These are phyloP conservation scores for Colletotrichum zoysiae DNA, from an alignment of 2,329 filamentous ascomycete species.

Conservation along the genomic window DNA sequence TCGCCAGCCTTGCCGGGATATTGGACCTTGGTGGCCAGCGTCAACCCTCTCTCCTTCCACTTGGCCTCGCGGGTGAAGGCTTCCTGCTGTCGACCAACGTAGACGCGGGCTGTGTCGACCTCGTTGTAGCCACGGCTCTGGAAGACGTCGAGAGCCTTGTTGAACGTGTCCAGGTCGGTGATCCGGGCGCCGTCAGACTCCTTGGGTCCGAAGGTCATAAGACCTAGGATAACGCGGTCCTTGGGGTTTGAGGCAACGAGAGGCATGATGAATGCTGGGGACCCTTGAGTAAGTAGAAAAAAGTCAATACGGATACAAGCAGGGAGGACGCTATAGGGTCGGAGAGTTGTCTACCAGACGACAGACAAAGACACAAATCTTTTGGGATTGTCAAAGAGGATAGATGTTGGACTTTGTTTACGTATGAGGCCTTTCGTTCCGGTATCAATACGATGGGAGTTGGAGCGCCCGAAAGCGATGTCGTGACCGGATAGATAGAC, in stretches of 20 bases:
- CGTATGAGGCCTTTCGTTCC: slow-evolving; percentile 15
- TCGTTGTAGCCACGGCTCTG: slow-evolving; percentile 86
- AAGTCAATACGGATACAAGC: neutral
- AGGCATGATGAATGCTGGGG: slow-evolving; percentile 56
- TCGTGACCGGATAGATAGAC: slow-evolving; percentile 38
- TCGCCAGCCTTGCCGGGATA: slow-evolving; percentile 72
- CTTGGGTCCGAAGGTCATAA: slow-evolving; percentile 86
- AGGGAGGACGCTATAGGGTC: slow-evolving; percentile 1
- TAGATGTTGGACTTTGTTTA: neutral
- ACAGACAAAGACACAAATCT: slow-evolving; percentile 5
- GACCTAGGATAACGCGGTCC: slow-evolving; percentile 81
- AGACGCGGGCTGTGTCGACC: slow-evolving; percentile 84
- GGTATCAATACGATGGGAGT: neutral
- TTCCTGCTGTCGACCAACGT: slow-evolving; percentile 80
- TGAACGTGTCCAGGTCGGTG: slow-evolving; percentile 75
- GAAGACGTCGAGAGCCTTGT: slow-evolving; percentile 78
- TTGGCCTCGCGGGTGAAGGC: slow-evolving; percentile 79
- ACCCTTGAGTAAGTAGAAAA: slow-evolving; percentile 19
- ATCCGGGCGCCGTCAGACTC: slow-evolving; percentile 75
- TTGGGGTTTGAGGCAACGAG: slow-evolving; percentile 61
- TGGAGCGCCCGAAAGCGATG: slow-evolving; percentile 20
- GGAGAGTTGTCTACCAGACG: neutral
- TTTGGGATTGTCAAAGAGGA: too few relatives aligned
- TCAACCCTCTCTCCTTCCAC: slow-evolving; percentile 84
- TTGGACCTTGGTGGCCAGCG: slow-evolving; percentile 79